Percentiles rank a stretch among this genome's conserved stretches.
Conservation (phyloP, 2,329 filamentous ascomycete genomes). For the Talaromyces sp. region DNA sequence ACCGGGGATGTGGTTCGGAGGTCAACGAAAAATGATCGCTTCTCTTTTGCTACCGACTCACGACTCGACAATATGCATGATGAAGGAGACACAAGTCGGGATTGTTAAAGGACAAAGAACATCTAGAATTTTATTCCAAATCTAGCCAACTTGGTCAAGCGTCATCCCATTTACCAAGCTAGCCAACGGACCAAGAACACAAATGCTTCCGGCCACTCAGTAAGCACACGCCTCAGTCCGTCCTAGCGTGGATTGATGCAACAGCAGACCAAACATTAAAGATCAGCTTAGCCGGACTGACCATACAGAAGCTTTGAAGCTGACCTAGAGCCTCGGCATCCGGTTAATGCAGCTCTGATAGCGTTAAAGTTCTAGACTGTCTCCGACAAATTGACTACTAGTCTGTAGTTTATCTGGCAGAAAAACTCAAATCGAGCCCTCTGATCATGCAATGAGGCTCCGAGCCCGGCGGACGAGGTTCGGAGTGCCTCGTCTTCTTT, state of each 20-base stretch:
- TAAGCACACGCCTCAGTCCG: neutral
- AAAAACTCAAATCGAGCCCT: neutral
- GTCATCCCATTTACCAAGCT: neutral
- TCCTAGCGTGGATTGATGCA: neutral
- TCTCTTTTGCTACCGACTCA: neutral
- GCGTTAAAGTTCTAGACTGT: neutral
- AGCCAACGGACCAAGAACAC: neutral
- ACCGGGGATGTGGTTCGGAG: neutral
- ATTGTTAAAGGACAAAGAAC: neutral
- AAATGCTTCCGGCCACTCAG: neutral
- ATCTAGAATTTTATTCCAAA: no score
- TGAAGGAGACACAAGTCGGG: neutral
- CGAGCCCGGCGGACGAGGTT: neutral
- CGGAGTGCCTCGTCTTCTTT: neutral
- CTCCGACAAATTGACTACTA: neutral
- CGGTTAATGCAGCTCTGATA: neutral
- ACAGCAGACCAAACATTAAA: neutral
- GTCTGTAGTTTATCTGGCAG: neutral
- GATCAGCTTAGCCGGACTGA: constrained; percentile 3
- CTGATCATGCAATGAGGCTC: constrained; percentile 4
- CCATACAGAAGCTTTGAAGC: neutral
- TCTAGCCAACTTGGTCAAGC: neutral
- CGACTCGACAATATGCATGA: neutral
- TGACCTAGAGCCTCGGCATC: neutral
- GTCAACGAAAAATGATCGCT: neutral